phyloP scores from a whole-genome alignment of 495 filamentous ascomycete species.

The Cairneyella variabilis region DNA sequence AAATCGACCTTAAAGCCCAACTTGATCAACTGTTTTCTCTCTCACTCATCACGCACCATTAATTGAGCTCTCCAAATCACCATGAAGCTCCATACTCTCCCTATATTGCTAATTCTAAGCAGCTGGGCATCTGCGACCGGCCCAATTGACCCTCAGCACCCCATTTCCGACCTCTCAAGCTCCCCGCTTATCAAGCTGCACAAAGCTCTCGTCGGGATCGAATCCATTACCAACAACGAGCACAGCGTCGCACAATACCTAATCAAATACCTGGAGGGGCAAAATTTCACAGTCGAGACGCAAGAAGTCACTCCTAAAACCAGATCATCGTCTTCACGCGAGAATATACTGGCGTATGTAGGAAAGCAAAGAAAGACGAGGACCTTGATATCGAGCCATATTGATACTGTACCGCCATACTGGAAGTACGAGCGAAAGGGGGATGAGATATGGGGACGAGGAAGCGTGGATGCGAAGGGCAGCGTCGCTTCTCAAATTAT shows the following conservation, averaged over 20 bases:
- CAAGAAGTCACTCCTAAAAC: conserved; percentile 60
- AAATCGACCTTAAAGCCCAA: too few species aligned
- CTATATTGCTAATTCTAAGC: too few species aligned
- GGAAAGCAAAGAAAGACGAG: conserved; percentile 51
- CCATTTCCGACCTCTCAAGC: conserved; percentile 1
- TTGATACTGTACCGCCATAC: conserved; percentile 68
- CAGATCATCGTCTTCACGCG: conserved; percentile 38
- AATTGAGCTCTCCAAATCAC: neutral
- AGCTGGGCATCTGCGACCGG: too few species aligned
- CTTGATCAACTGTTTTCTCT: too few species aligned
- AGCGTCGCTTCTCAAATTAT: conserved; percentile 77
- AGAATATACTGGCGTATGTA: conserved; percentile 80
- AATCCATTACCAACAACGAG: conserved; percentile 76
- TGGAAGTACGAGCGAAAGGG: conserved; percentile 56
- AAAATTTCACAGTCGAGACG: conserved; percentile 63
- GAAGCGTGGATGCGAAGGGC: conserved; percentile 86
- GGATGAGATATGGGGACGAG: conserved; percentile 64
- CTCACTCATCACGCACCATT: too few species aligned
- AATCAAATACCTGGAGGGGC: conserved; percentile 56
- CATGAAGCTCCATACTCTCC: neutral
- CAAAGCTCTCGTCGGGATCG: conserved; percentile 66
- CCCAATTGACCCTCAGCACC: conserved; percentile 2
- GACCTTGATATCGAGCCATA: conserved; percentile 72
- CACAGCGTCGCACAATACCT: conserved; percentile 65
- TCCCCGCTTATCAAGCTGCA: conserved; percentile 70